Evolutionary conservation across 2,329 filamentous ascomycete species (phyloP).

Genomic region (Trichoderma lentiforme): DNA sequence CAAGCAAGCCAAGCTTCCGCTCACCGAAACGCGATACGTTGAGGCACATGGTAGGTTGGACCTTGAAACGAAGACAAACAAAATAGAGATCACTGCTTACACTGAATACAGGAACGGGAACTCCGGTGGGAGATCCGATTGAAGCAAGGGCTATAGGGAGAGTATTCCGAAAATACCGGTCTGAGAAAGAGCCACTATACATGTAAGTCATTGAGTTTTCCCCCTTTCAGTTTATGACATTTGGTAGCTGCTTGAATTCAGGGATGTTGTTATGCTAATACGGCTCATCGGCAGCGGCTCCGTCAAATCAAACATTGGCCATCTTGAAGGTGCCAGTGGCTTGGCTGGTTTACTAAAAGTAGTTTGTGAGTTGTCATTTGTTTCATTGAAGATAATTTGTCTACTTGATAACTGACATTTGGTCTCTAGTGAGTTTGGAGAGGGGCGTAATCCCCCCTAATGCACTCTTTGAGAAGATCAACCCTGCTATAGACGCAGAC

Average conservation of each 20-base stretch:
- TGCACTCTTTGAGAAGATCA: constrained; percentile 4
- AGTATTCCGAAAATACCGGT: constrained; percentile 12
- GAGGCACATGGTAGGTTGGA: constrained; percentile 23
- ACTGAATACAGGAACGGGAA: constrained; percentile 21
- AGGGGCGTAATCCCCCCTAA: not conserved
- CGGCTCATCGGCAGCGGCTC: too few relatives aligned
- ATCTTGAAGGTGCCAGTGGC: constrained; percentile 21
- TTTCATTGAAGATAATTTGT: too few relatives aligned
- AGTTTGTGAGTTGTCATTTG: too few relatives aligned
- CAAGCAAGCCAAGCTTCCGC: too few relatives aligned
- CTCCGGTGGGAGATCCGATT: constrained; percentile 21
- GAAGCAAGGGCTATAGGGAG: constrained; percentile 13
- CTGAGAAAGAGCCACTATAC: constrained; percentile 29
- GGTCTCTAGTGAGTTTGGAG: constrained; percentile 8
- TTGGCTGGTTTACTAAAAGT: constrained; percentile 19
- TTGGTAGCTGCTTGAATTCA: too few relatives aligned
- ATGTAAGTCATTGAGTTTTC: too few relatives aligned
- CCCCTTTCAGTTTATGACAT: too few relatives aligned
- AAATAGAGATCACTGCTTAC: too few relatives aligned
- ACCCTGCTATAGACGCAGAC: constrained; percentile 13
- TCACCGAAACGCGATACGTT: constrained; percentile 25
- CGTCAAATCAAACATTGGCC: constrained; percentile 23
- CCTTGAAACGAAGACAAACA: too few relatives aligned
- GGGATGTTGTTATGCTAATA: too few relatives aligned
- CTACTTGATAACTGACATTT: too few relatives aligned